Evolutionary conservation across 2,329 filamentous ascomycete genomes (phyloP).

Genomic region (Xylaria arbuscula): DNA sequence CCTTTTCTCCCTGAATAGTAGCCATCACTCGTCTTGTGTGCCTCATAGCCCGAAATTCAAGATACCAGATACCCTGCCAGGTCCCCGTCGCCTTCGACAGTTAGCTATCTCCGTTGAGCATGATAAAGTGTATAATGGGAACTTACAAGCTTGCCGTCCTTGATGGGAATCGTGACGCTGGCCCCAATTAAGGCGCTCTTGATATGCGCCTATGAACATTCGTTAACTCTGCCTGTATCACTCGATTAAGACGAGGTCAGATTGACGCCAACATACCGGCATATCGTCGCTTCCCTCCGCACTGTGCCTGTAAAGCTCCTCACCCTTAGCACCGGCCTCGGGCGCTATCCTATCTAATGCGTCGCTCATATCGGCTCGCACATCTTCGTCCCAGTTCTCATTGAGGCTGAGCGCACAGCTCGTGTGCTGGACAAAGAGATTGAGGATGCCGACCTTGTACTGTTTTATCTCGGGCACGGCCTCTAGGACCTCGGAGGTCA

Average conservation of each 20-base stretch:
- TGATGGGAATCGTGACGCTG: conserved; percentile 90
- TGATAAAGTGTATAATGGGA: not conserved
- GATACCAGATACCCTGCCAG: conserved; percentile 93
- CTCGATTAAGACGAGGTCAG: not conserved
- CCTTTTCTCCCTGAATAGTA: conserved; percentile 90
- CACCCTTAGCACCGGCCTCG: conserved; percentile 75
- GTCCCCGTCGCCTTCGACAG: conserved; percentile 66
- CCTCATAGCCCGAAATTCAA: conserved; percentile 84
- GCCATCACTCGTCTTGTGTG: conserved; percentile 87
- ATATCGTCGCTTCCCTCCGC: conserved; percentile 94
- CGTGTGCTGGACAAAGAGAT: conserved; percentile 96
- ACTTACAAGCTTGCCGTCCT: conserved; percentile 79
- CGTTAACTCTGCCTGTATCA: conserved; percentile 64
- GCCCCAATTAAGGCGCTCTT: conserved; percentile 91
- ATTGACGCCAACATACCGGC: conserved; percentile 69
- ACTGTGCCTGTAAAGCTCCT: conserved; percentile 83
- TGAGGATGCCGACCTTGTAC: conserved; percentile 87
- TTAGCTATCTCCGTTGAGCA: conserved; percentile 17
- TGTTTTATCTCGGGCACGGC: conserved; percentile 81
- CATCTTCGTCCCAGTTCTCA: conserved; percentile 88
- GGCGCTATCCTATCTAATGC: conserved; percentile 91
- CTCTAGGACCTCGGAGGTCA: conserved; percentile 79
- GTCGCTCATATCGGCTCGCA: conserved; percentile 93
- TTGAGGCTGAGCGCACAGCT: conserved; percentile 91
- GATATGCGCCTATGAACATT: conserved; percentile 76